phyloP scores from a whole-genome alignment of 2,329 filamentous ascomycete species.

The Pseudocercospora pini-densiflorae region DNA sequence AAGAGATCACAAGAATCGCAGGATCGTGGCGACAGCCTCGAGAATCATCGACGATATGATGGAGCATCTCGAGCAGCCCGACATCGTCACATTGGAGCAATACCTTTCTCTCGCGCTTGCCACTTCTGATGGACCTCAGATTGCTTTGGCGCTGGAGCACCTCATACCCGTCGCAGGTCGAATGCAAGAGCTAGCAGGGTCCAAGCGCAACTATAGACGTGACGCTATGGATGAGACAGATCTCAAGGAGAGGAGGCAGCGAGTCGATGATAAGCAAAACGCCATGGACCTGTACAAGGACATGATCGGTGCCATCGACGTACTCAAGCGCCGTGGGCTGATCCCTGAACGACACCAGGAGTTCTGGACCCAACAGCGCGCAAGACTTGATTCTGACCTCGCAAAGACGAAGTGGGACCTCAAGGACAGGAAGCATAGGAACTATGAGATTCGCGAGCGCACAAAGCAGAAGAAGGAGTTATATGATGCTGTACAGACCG shows the following conservation, averaged over 20 bases:
- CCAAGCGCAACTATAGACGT: not conserved
- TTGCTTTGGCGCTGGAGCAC: constrained; percentile 33
- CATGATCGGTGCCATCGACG: constrained; percentile 37
- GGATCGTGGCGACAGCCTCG: constrained; percentile 68
- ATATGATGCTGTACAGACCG: not conserved
- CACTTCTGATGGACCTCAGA: constrained; percentile 38
- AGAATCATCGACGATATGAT: constrained; percentile 69
- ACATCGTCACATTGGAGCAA: constrained; percentile 56
- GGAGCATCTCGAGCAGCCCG: constrained; percentile 49
- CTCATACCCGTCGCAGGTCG: constrained; percentile 30
- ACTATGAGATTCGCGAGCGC: not conserved
- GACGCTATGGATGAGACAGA: constrained; percentile 1
- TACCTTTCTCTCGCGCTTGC: constrained; percentile 63
- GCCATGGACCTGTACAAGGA: constrained; percentile 28
- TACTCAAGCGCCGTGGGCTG: constrained; percentile 29
- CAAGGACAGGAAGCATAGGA: not conserved
- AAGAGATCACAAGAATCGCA: constrained; percentile 76
- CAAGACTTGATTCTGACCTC: constrained; percentile 29
- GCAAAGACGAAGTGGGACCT: constrained; percentile 8
- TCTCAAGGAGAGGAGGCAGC: not conserved
- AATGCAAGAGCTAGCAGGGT: not conserved
- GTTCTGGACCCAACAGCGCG: constrained; percentile 29
- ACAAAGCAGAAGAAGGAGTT: not conserved
- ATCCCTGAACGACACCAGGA: constrained; percentile 25
- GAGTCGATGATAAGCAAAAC: constrained; percentile 22